Conservation (phyloP, 805 yeast genomes). For the Lipomyces anomalus region DNA sequence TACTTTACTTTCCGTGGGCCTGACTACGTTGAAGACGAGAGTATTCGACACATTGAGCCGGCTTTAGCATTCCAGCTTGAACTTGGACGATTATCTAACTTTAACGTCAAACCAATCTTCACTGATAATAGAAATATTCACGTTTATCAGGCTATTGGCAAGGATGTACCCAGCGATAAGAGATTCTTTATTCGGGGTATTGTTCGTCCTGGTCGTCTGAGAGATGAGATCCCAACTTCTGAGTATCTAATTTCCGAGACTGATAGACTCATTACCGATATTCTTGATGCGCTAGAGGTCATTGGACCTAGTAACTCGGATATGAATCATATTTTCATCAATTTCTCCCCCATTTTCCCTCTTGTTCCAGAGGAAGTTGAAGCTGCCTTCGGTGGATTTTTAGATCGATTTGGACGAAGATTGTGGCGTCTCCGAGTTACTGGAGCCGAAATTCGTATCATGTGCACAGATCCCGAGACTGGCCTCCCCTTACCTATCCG, state of each 20-base stretch:
- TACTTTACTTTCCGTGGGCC: constrained; percentile 95
- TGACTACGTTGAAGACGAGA: constrained; percentile 76
- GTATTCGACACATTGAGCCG: constrained; percentile 96
- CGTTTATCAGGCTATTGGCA: constrained; percentile 93
- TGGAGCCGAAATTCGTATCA: constrained; percentile 94
- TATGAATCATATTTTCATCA: constrained; percentile 93
- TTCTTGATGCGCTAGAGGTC: constrained; percentile 89
- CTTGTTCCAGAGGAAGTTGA: constrained; percentile 94
- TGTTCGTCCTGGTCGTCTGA: constrained; percentile 89
- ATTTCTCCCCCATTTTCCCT: constrained; percentile 92
- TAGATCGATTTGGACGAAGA: constrained; percentile 95
- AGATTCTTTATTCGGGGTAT: constrained; percentile 96
- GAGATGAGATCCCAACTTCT: constrained; percentile 87
- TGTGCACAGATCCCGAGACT: constrained; percentile 81
- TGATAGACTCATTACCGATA: constrained; percentile 91
- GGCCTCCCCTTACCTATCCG: constrained; percentile 93
- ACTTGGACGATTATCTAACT: constrained; percentile 87
- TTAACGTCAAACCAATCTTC: constrained; percentile 88
- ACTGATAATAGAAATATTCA: constrained; percentile 97
- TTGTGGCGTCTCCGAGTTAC: constrained; percentile 95
- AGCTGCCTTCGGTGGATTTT: constrained; percentile 94
- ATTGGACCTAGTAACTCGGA: constrained; percentile 93
- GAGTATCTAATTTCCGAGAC: constrained; percentile 96
- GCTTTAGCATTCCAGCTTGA: constrained; percentile 97
- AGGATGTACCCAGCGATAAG: constrained; percentile 87